phyloP scores from a whole-genome alignment of 345 rosid genomes.

The Cardamine occulta region DNA sequence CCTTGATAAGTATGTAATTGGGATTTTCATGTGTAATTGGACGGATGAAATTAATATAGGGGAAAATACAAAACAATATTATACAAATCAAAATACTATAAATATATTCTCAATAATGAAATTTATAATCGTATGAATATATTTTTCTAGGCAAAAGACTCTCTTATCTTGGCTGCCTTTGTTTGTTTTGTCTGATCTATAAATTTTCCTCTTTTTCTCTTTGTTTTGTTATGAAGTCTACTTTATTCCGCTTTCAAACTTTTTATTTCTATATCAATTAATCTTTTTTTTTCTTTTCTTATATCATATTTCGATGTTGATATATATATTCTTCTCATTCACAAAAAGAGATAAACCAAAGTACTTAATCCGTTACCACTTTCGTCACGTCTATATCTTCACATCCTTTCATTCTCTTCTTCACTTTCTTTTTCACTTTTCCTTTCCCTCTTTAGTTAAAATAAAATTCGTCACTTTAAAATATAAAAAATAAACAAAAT shows the following conservation, averaged over 20 bases:
- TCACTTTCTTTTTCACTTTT: constrained; percentile 31
- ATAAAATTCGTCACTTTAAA: neutral
- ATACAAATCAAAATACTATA: neutral
- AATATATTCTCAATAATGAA: neutral
- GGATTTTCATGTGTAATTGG: too few species aligned
- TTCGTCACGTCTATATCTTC: constrained; percentile 43
- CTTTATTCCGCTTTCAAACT: constrained; percentile 36
- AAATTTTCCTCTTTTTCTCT: constrained; percentile 17
- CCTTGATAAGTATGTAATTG: too few species aligned
- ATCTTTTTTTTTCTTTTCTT: neutral
- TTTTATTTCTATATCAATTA: constrained; percentile 14
- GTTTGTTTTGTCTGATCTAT: constrained; percentile 31
- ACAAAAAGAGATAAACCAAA: constrained; percentile 28
- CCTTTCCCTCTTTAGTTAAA: neutral
- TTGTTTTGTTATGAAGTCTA: constrained; percentile 39
- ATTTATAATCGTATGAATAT: neutral
- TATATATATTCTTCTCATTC: constrained; percentile 23
- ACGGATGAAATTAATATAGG: too few species aligned
- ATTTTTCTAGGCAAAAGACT: neutral
- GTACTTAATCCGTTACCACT: constrained; percentile 12
- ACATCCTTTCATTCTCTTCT: constrained; percentile 43
- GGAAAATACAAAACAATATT: too few species aligned
- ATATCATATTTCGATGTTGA: constrained; percentile 23
- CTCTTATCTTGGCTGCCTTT: constrained; percentile 32
- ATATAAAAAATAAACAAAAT: neutral